Percentiles rank a stretch among this genome's conserved stretches.
Conservation (phyloP, 306 rosid genomes). For the Hippophae gyantsensis region DNA sequence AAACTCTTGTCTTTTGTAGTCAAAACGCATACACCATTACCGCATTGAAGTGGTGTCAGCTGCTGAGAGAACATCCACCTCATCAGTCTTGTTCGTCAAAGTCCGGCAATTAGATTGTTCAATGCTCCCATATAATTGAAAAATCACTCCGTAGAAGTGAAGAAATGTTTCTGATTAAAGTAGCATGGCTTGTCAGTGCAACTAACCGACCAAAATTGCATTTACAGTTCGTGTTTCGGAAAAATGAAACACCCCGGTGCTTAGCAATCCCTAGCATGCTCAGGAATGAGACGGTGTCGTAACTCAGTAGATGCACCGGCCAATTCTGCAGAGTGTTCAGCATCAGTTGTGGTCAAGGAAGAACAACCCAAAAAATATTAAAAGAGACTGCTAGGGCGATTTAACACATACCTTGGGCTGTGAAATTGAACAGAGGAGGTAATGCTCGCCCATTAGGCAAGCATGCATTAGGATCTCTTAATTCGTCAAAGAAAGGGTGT, state of each 20-base stretch:
- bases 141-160: constrained; percentile 13
- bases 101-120: constrained; percentile 16
- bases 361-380: background rate
- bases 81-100: constrained; percentile 13
- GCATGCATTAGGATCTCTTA: constrained; percentile 54
- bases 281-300: constrained; percentile 79
- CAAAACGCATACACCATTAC: constrained; percentile 17
- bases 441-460: constrained; percentile 66
- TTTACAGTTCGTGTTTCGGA: constrained; percentile 15
- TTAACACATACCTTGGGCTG: constrained; percentile 53
- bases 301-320: constrained; percentile 67
- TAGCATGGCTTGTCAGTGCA: constrained; percentile 30
- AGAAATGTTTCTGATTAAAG: constrained; percentile 21
- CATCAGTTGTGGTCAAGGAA: background rate
- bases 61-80: constrained; percentile 20
- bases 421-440: constrained; percentile 73
- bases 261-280: constrained; percentile 42
- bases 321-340: constrained; percentile 55
- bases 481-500: constrained; percentile 74
- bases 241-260: constrained; percentile 8
- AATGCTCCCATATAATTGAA: constrained; percentile 15
- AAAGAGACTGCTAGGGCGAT: background rate
- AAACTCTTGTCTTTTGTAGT: constrained; percentile 24
- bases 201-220: constrained; percentile 41
- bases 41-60: constrained; percentile 21